Evolutionary conservation across 192 early-diverging fungal genomes (phyloP).

Genomic region (Powellomyces hirtus): DNA sequence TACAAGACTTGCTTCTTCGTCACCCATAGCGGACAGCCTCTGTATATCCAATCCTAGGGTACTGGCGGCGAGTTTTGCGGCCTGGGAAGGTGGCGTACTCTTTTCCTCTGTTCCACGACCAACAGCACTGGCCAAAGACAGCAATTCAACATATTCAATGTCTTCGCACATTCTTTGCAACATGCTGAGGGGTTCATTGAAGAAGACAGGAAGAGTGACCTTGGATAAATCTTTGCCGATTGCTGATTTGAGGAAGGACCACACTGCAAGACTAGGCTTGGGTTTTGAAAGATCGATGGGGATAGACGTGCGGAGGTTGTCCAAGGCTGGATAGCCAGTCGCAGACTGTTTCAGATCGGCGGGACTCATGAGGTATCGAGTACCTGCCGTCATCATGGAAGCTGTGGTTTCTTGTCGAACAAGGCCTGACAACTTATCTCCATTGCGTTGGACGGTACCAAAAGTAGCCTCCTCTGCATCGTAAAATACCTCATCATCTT

Average conservation of each 20-base stretch:
- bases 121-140: constrained; percentile 67
- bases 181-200: constrained; percentile 86
- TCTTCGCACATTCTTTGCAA: constrained; percentile 79
- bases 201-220: constrained; percentile 83
- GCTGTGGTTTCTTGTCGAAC: too few relatives aligned
- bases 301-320: constrained; percentile 6
- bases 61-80: background rate
- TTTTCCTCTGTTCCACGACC: constrained; percentile 46
- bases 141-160: constrained; percentile 80
- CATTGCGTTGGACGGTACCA: too few relatives aligned
- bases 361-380: background rate
- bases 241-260: constrained; percentile 84
- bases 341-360: background rate
- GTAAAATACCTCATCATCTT: constrained; percentile 38
- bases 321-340: background rate
- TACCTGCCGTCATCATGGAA: background rate
- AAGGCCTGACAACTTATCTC: too few relatives aligned
- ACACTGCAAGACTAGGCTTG: constrained; percentile 72
- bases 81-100: background rate
- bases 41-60: constrained; percentile 18
- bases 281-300: constrained; percentile 41
- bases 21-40: constrained; percentile 18
- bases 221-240: constrained; percentile 83
- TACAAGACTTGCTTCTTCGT: constrained; percentile 34
- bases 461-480: too few relatives aligned